Percentiles rank a stretch among this genome's conserved stretches.
Conservation (phyloP, 805 yeast genomes). For the Limtongia smithiae region DNA sequence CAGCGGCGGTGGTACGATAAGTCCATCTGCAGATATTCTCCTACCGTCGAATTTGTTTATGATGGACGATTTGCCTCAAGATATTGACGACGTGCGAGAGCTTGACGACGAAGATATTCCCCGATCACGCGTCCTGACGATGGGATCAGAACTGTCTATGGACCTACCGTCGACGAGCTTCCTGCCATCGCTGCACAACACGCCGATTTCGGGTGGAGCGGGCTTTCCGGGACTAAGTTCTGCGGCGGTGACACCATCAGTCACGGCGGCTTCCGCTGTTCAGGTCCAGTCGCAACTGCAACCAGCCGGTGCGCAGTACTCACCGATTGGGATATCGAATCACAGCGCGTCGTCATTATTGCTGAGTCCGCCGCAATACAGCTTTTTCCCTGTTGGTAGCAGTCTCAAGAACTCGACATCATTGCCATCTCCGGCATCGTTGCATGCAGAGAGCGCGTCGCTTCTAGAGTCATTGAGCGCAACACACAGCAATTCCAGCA, state of each 20-base stretch:
- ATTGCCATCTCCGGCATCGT: slow-evolving; percentile 3
- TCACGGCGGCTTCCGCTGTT: not conserved
- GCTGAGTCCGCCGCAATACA: not conserved
- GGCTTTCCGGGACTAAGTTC: not conserved
- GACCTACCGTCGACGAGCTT: not conserved
- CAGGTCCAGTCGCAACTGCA: not conserved
- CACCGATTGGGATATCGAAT: not conserved
- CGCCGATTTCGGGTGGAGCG: not conserved
- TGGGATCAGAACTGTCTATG: slow-evolving; percentile 3
- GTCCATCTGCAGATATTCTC: slow-evolving; percentile 39
- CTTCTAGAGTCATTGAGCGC: slow-evolving; percentile 1
- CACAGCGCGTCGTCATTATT: not conserved
- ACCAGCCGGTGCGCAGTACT: not conserved
- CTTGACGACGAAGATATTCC: not conserved
- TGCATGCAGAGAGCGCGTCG: slow-evolving; percentile 3
- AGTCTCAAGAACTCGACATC: slow-evolving; percentile 2
- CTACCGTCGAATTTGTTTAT: slow-evolving; percentile 40
- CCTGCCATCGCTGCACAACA: not conserved
- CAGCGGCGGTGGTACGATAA: slow-evolving; percentile 33
- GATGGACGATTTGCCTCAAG: slow-evolving; percentile 19
- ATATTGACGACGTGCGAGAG: not conserved
- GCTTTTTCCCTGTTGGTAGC: slow-evolving; percentile 2
- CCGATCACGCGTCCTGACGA: not conserved
- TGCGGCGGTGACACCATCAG: not conserved
- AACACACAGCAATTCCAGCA: slow-evolving; percentile 4